These are phyloP conservation scores for Aspergillus latus DNA, from an alignment of 2,329 filamentous ascomycete genomes.

Conservation along the genomic window DNA sequence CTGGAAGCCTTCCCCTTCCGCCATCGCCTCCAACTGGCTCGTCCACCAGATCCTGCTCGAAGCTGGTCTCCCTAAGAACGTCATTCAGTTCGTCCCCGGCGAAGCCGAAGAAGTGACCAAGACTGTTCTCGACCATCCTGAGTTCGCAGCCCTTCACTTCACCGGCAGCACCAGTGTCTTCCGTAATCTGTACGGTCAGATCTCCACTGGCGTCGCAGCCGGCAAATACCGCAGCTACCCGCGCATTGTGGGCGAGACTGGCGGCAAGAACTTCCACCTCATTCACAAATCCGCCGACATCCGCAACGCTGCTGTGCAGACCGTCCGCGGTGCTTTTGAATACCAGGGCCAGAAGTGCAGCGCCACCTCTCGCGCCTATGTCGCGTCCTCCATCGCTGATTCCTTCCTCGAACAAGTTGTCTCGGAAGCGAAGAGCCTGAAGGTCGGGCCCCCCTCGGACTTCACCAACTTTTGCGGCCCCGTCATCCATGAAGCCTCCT, in stretches of 20 bases:
- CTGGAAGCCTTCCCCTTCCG: conserved; percentile 95
- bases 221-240: conserved; percentile 83
- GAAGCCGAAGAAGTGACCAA: conserved; percentile 82
- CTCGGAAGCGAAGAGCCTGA: conserved; percentile 67
- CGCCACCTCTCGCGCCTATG: conserved; percentile 76
- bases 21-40: conserved; percentile 88
- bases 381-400: conserved; percentile 72
- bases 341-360: conserved; percentile 92
- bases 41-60: conserved; percentile 88
- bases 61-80: conserved; percentile 82
- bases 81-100: conserved; percentile 91
- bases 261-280: conserved; percentile 91
- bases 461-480: conserved; percentile 81
- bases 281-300: conserved; percentile 76
- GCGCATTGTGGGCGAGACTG: conserved; percentile 85
- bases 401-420: conserved; percentile 67
- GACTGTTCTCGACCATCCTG: conserved; percentile 69
- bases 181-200: conserved; percentile 82
- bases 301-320: conserved; percentile 75
- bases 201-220: conserved; percentile 76
- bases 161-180: conserved; percentile 92
- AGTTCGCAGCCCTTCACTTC: conserved; percentile 92
- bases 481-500: conserved; percentile 78
- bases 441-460: conserved; percentile 67
- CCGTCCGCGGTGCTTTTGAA: conserved; percentile 83